A percentile compares a stretch with the other conserved stretches of the same genome.
Conservation (phyloP, 192 early-diverging fungal species). For the Coemansia sp. region DNA sequence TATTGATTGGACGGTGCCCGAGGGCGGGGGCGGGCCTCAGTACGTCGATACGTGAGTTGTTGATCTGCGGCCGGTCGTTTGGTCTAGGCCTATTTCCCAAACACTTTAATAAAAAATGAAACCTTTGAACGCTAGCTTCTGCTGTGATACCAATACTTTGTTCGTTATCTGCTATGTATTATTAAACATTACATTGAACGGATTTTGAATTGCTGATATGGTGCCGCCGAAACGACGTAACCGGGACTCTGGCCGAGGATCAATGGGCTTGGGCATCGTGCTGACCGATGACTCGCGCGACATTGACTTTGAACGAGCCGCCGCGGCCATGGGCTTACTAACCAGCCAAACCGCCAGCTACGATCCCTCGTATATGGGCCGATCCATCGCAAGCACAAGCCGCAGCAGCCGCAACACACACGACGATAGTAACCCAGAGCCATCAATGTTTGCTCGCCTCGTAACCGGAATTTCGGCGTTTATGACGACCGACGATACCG, state of each 20-base stretch:
- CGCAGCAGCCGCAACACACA: not conserved
- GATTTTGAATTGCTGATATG: too few relatives aligned
- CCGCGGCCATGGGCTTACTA: slow-evolving; percentile 8
- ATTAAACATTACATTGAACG: too few relatives aligned
- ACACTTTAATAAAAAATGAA: too few relatives aligned
- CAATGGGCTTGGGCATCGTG: slow-evolving; percentile 42
- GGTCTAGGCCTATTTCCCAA: not conserved
- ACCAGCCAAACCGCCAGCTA: not conserved
- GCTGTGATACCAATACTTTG: too few relatives aligned
- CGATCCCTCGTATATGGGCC: not conserved
- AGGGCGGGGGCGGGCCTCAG: slow-evolving; percentile 83
- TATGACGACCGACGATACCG: slow-evolving; percentile 16
- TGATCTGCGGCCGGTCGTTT: not conserved
- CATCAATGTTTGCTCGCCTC: slow-evolving; percentile 29
- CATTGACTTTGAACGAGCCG: slow-evolving; percentile 12
- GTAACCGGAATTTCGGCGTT: slow-evolving; percentile 20
- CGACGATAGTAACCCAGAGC: slow-evolving; percentile 1
- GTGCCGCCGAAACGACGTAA: not conserved
- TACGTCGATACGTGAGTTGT: slow-evolving; percentile 62
- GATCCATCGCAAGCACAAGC: not conserved
- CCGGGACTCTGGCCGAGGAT: slow-evolving; percentile 10
- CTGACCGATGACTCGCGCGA: slow-evolving; percentile 14
- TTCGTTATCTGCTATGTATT: too few relatives aligned
- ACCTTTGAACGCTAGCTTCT: too few relatives aligned
- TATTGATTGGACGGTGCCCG: slow-evolving; percentile 97